Evolutionary conservation across 306 rosid genomes (phyloP).

Genomic region (Trichosanthes truncata): DNA sequence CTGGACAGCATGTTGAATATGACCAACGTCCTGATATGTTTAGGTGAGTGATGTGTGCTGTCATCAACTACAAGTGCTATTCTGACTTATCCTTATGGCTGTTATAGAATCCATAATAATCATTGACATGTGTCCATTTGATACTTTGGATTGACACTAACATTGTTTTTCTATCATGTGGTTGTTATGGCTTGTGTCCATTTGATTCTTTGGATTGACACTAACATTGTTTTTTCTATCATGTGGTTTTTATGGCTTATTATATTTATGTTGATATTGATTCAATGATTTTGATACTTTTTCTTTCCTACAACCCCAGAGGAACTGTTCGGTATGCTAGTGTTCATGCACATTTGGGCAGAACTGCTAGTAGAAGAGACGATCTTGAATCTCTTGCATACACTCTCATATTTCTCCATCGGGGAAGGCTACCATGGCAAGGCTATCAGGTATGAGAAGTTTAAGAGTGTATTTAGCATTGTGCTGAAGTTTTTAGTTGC

Average conservation of each 20-base stretch:
- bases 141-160: background rate
- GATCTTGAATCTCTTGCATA: slow-evolving; percentile 96
- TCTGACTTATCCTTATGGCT: background rate
- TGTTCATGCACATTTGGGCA: slow-evolving; percentile 93
- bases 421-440: slow-evolving; percentile 93
- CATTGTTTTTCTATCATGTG: background rate
- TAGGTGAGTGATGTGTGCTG: slow-evolving; percentile 32
- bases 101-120: background rate
- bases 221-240: background rate
- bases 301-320: slow-evolving; percentile 23
- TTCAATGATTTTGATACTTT: slow-evolving; percentile 2
- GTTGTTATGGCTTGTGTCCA: background rate
- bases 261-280: background rate
- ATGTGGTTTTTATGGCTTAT: background rate
- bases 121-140: background rate
- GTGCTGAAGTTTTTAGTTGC: background rate
- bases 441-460: slow-evolving; percentile 63
- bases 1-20: slow-evolving; percentile 77
- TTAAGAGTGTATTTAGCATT: slow-evolving; percentile 7
- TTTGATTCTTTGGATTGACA: background rate
- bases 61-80: background rate
- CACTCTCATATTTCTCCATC: slow-evolving; percentile 80
- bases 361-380: slow-evolving; percentile 96
- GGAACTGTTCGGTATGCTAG: slow-evolving; percentile 97
- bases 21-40: slow-evolving; percentile 98